A percentile compares a stretch with the other conserved stretches of the same genome.
These are phyloP conservation scores for Gracilaria domingensis DNA, from an alignment of 23 red algal species.

Conservation along the genomic window DNA sequence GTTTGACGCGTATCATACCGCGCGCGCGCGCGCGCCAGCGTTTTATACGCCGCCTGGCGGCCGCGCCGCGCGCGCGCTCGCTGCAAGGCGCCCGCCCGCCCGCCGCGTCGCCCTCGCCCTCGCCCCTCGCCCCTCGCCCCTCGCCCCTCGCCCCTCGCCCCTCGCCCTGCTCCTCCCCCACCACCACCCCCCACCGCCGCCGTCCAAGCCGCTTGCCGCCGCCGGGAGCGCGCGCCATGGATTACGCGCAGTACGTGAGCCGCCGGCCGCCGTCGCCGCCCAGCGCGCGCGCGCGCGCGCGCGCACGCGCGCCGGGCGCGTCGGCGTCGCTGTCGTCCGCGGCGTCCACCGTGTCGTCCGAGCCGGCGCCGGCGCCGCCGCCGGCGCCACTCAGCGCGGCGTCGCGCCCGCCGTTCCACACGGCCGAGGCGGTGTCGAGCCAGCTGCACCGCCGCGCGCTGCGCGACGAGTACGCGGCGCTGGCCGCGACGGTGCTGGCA, in stretches of 20 bases:
- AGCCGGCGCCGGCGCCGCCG: too few relatives aligned
- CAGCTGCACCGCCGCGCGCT: conserved; percentile 55
- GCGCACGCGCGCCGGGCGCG: background rate
- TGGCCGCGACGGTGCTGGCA: conserved; percentile 29
- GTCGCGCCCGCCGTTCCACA: conserved; percentile 18
- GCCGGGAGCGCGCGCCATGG: background rate
- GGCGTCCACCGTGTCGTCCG: conserved; percentile 28
- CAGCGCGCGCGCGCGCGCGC: background rate
- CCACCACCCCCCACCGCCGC: background rate
- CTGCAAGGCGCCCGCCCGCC: too few relatives aligned
- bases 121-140: background rate
- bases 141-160: background rate
- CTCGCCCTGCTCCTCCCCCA: background rate
- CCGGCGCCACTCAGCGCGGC: background rate
- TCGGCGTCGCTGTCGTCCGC: conserved; percentile 41
- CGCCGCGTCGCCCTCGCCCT: background rate
- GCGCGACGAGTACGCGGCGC: conserved; percentile 31
- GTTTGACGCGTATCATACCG: conserved; percentile 16
- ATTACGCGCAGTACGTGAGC: conserved; percentile 58
- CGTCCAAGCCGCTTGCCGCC: background rate
- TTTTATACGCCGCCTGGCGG: background rate
- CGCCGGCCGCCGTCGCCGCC: conserved; percentile 57
- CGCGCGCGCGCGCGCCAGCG: background rate
- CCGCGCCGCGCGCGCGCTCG: background rate
- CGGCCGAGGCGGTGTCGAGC: conserved; percentile 38